phyloP scores from a whole-genome alignment of 176 grass and related monocot species.

The Oryza glumipatula region DNA sequence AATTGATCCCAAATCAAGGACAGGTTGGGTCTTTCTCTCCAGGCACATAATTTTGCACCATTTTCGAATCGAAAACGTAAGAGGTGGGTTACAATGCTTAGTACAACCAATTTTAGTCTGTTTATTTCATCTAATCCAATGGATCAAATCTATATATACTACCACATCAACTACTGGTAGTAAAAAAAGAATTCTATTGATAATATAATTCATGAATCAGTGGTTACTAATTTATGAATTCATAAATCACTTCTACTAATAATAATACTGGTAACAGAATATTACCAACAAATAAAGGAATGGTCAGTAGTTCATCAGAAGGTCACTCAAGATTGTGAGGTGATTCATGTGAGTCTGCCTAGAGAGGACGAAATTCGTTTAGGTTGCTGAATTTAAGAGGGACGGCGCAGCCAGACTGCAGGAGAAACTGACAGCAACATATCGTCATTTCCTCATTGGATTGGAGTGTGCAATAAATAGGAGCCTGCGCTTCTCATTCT shows the following conservation, averaged over 20 bases:
- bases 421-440: slow-evolving; percentile 21
- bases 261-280: too few relatives aligned
- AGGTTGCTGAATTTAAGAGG: slow-evolving; percentile 29
- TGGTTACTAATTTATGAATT: too few relatives aligned
- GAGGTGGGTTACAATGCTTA: too few relatives aligned
- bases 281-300: not conserved
- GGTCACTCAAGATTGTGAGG: slow-evolving; percentile 7
- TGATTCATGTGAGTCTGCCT: slow-evolving; percentile 44
- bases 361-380: slow-evolving; percentile 14
- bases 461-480: slow-evolving; percentile 34
- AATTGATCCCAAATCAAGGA: slow-evolving; percentile 24
- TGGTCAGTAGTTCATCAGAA: not conserved
- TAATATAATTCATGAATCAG: too few relatives aligned
- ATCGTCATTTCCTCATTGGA: not conserved
- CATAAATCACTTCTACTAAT: too few relatives aligned
- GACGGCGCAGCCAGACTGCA: not conserved
- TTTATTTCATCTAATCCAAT: too few relatives aligned
- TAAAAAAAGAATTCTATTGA: too few relatives aligned
- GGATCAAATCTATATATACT: too few relatives aligned
- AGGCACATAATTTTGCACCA: not conserved
- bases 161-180: too few relatives aligned
- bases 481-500: not conserved
- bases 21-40: slow-evolving; percentile 23
- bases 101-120: too few relatives aligned
- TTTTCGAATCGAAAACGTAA: slow-evolving; percentile 27